Conservation (phyloP, 2,329 filamentous ascomycete species). For the Paraphaeosphaeria sporulosa region DNA sequence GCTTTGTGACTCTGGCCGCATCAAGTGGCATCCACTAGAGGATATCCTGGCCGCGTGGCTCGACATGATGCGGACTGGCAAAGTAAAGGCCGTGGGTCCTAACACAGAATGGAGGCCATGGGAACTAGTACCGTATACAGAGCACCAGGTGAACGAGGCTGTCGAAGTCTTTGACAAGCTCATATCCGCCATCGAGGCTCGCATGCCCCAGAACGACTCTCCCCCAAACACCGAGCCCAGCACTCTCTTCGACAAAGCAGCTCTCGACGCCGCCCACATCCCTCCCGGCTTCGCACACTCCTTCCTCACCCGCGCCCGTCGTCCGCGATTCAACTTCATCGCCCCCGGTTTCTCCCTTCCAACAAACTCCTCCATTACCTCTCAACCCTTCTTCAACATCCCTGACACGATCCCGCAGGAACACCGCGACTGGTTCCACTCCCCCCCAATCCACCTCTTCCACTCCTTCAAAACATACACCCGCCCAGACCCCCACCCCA, state of each 20-base stretch:
- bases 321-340: conserved; percentile 24
- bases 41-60: conserved; percentile 24
- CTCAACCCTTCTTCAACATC: conserved; percentile 18
- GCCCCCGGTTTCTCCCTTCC: conserved; percentile 23
- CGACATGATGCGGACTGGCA: conserved; percentile 22
- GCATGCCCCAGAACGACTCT: conserved; percentile 3
- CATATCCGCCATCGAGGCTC: conserved; percentile 22
- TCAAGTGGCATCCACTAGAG: conserved; percentile 23
- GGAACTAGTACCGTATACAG: conserved; percentile 18
- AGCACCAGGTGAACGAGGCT: conserved; percentile 21
- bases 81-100: conserved; percentile 20
- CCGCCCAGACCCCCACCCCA: background rate
- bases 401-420: background rate
- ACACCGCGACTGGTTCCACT: background rate
- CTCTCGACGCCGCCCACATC: conserved; percentile 12
- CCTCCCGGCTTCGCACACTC: conserved; percentile 19
- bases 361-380: conserved; percentile 10
- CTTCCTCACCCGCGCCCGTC: conserved; percentile 18
- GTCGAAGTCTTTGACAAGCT: conserved; percentile 21
- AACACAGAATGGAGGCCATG: conserved; percentile 20
- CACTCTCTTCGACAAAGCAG: conserved; percentile 13
- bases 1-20: conserved; percentile 14
- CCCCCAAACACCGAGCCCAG: background rate
- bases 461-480: conserved; percentile 12
- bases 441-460: conserved; percentile 17